Base-by-base conservation (phyloP, 352 stramenopile species). In the Phytophthora capsici region DNA sequence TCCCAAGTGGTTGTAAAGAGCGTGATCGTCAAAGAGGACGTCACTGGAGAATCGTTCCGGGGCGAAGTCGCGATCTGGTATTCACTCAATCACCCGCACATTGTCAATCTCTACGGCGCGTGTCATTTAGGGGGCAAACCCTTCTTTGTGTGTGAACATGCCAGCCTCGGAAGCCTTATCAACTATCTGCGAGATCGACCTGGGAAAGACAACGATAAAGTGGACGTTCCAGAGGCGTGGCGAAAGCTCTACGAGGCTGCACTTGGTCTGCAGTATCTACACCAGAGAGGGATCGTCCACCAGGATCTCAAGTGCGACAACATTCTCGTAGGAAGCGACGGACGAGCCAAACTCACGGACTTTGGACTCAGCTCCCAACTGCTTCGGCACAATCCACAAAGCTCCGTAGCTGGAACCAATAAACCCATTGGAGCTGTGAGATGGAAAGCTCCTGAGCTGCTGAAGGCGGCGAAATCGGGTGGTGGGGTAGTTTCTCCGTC, bases 231-330 rank as follows among this genome's bases (percentile, higher is more conserved):
- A 28, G 25, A 30, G 8, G 38, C 28, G 28, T 64, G 69, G 69
- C 20, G n/a, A 9, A 72, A 75, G 28, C 43, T 78, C 4, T 57
- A 64, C 36, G 57, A 76, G 34, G 53, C 63, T 45, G 57, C 63
- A 9, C 34, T 76, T 6, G 63, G 68, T 13, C 45, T 76, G 6
- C 46, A 73, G 25, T 73, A 70, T 50, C 51, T 76, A 4, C 63
- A 77, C 17, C 19, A 59, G 23, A 48, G 53, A 13, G 43, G 37
- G 17, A 73, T 77, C 17, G 22, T 77, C 19, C 69, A 77, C 32
- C 41, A 50, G 30, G 63, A 71, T 20, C 25, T 77, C 8, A 77
- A 77, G n/a, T 69, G 63, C 32, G 58, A 75, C 44, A 78, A 75
- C 38, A 74, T 78, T 12, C 52, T 78, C n/a, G 62, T 78, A 16